Evolutionary conservation across 2,329 filamentous ascomycete genomes (phyloP).

Genomic region (Grosmannia huntii): DNA sequence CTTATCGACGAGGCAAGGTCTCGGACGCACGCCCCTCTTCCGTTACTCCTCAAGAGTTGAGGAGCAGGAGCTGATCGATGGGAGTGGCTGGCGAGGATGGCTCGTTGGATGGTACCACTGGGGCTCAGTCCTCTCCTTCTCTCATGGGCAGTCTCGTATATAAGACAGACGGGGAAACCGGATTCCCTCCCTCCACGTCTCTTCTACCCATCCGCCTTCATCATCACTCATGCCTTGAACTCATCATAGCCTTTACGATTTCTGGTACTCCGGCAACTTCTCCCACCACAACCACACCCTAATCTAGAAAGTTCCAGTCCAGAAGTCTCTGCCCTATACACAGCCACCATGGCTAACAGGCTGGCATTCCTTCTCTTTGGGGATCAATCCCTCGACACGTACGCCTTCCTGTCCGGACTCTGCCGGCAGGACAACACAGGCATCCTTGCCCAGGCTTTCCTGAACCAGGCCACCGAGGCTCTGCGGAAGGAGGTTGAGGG

Average conservation of each 20-base stretch:
- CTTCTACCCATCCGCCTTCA: neutral
- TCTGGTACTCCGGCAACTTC: neutral
- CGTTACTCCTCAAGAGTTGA: neutral
- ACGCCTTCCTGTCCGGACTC: conserved; percentile 46
- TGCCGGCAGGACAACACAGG: conserved; percentile 31
- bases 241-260: neutral
- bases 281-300: neutral
- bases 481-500: conserved; percentile 47
- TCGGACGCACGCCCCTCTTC: neutral
- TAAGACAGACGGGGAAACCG: neutral
- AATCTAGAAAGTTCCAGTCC: neutral
- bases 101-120: neutral
- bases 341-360: conserved; percentile 29
- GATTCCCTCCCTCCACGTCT: neutral
- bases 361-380: conserved; percentile 52
- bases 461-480: conserved; percentile 43
- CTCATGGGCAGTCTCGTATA: neutral
- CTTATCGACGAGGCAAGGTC: conserved; percentile 8
- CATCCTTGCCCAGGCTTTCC: conserved; percentile 46
- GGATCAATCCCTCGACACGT: conserved; percentile 58
- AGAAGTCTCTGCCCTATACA: neutral
- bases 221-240: neutral
- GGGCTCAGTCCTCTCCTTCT: neutral
- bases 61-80: neutral
- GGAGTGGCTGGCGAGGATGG: conserved; percentile 14